Conservation (phyloP, 352 stramenopile genomes). For the Phytophthora cactorum region DNA sequence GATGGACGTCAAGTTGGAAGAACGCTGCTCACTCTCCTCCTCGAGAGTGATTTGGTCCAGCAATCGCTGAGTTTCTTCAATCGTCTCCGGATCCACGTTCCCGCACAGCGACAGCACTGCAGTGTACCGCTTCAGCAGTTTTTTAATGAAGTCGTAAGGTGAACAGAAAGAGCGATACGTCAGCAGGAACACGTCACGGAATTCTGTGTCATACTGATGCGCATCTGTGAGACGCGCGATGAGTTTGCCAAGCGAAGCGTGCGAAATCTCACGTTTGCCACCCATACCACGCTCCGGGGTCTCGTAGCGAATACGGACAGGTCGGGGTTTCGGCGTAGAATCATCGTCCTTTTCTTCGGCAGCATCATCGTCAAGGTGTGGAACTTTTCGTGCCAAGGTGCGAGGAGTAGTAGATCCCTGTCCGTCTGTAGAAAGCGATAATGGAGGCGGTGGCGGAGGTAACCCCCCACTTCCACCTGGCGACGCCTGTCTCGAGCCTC, state of each 20-base stretch:
- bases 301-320: constrained; percentile 81
- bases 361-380: constrained; percentile 12
- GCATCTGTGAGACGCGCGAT: constrained; percentile 85
- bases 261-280: constrained; percentile 84
- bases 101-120: constrained; percentile 70
- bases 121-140: constrained; percentile 87
- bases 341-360: constrained; percentile 22
- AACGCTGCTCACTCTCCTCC: constrained; percentile 53
- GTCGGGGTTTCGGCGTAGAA: constrained; percentile 39
- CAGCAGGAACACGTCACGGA: constrained; percentile 86
- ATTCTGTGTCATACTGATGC: constrained; percentile 87
- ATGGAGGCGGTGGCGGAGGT: constrained; percentile 24
- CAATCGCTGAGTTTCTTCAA: constrained; percentile 67
- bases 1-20: constrained; percentile 67
- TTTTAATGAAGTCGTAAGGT: constrained; percentile 89
- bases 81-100: constrained; percentile 50
- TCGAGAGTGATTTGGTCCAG: constrained; percentile 74
- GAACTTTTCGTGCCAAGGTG: constrained; percentile 28
- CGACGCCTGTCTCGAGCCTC: constrained; percentile 25
- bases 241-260: constrained; percentile 84
- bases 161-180: constrained; percentile 86
- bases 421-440: constrained; percentile 25
- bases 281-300: constrained; percentile 60
- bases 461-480: constrained; percentile 22
- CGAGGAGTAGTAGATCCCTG: constrained; percentile 25